Base-by-base conservation (phyloP, 257 asterid genomes). In the Solanum verrucosum region DNA sequence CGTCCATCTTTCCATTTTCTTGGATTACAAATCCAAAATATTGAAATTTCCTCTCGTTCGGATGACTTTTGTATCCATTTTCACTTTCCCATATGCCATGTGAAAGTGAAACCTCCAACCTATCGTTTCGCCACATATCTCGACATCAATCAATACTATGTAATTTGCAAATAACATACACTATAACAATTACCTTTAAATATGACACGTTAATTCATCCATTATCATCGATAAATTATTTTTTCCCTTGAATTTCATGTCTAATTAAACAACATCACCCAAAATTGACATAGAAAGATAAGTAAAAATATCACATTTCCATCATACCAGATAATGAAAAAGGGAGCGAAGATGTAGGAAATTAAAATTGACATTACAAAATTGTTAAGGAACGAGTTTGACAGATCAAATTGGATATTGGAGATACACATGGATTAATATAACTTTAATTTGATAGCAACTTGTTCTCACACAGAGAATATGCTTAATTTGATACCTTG, bases 81-180 rank as follows among this genome's bases (percentile, higher is more conserved):
- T 59, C 13, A 8, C 68, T 59, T 21, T 9, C 1, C 13, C 27
- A 59, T 59, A 7, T 21, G 68, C n/a, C 65, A 52, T 16, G 2
- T 56, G 46, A 40, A 40, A 40, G 46, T 40, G 65, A 18, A 63
- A 44, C 8, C 31, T 63, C 16, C 8, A n/a, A 63, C 0, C 71
- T 63, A 63, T 63, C 4, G 3, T 63, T n/a, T 0, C 0, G 0
- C 6, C 7, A 63, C 0, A 0, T 63, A 11, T 10, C 2, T n/a
- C 8, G 0, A 52, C 1, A 6, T n/a, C 8, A 63, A n/a, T 63
- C 1, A 63, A 63, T 63, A n/a, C 3, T n/a, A 5, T 63, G 0
- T 63, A 0, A 63, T n/a, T 0, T 2, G 2, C 14, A 63, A 63
- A 2, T n/a, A 63, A 5, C 0, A 4, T 63, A 63, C 3, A 10